Base-by-base conservation (phyloP, 257 asterid genomes). In the Solanum virginianum region DNA sequence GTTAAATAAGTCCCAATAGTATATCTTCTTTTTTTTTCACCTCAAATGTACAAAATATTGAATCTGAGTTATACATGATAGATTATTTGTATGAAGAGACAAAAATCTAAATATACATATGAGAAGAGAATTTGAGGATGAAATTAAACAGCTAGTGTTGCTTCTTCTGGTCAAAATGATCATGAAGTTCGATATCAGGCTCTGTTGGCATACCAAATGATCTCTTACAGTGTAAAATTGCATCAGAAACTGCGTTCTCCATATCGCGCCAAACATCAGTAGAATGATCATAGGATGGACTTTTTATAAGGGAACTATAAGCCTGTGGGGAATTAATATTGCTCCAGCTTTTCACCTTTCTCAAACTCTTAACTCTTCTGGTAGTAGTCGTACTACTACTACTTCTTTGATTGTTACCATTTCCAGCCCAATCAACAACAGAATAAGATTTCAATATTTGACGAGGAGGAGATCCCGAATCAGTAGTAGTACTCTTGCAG, bases 201-300 rank as follows among this genome's bases (percentile, higher is more conserved):
- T 72, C 80, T 66, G 81, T 45, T 32, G 24, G 32, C 90, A 87
- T 87, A 89, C 93, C 93, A 82, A 89, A 88, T 87, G 96, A 93
- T 89, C 90, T 89, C 79, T 93, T 93, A 86, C 96, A 93, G 86
- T 93, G 91, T 53, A 90, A 87, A 82, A 93, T 91, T 51, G 96
- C 96, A 83, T 93, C 94, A 87, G 90, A 86, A 74, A 93, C 89
- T 7, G 94, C 89, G 87, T 86, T 89, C 88, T 93, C 94, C 60
- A 81, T 89, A 79, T 91, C 94, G 74, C 88, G 85, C 83, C 90
- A 84, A 88, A 80, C 69, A 82, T 82, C 87, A 29, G 65, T 54
- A 8, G 88, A 57, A 29, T 41, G 80, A 26, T 24, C 45, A 77
- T 7, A 1, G 20, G 91, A 70, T 0, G 92, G 90, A 75, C 86